Evolutionary conservation across 495 filamentous ascomycete genomes (phyloP).

Genomic region (Hypoxylon fragiforme): DNA sequence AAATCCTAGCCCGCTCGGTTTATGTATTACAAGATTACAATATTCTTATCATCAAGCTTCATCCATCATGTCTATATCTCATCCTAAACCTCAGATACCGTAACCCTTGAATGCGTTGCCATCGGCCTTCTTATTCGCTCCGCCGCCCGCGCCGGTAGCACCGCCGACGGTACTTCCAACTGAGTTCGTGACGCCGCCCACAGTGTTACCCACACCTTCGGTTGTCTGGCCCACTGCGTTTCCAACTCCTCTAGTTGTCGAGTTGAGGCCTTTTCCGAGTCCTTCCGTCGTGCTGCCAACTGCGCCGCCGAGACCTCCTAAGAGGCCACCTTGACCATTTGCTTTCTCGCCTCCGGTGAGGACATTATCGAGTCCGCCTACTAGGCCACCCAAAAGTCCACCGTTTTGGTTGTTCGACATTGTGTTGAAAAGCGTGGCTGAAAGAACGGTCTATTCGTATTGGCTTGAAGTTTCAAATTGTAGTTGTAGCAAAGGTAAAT

Average conservation of each 20-base stretch:
- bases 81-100: conserved; percentile 25
- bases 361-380: conserved; percentile 45
- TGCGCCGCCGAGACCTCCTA: conserved; percentile 39
- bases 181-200: conserved; percentile 30
- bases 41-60: too few relatives aligned
- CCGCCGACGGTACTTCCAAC: conserved; percentile 34
- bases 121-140: conserved; percentile 9
- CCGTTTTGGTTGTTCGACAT: conserved; percentile 42
- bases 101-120: conserved; percentile 34
- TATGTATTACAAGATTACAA: too few relatives aligned
- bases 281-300: conserved; percentile 41
- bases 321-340: conserved; percentile 47
- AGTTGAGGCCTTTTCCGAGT: conserved; percentile 41
- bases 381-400: conserved; percentile 46
- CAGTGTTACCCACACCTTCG: conserved; percentile 38
- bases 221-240: conserved; percentile 43
- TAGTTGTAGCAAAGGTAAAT: not conserved
- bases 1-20: too few relatives aligned
- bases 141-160: conserved; percentile 26
- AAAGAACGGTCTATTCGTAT: too few relatives aligned
- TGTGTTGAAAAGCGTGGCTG: conserved; percentile 15
- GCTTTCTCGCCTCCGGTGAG: conserved; percentile 46
- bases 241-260: conserved; percentile 41
- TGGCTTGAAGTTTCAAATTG: not conserved
- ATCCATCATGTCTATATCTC: too few relatives aligned